Conservation (phyloP, 2,329 filamentous ascomycete genomes). For the Colletotrichum kahawae region DNA sequence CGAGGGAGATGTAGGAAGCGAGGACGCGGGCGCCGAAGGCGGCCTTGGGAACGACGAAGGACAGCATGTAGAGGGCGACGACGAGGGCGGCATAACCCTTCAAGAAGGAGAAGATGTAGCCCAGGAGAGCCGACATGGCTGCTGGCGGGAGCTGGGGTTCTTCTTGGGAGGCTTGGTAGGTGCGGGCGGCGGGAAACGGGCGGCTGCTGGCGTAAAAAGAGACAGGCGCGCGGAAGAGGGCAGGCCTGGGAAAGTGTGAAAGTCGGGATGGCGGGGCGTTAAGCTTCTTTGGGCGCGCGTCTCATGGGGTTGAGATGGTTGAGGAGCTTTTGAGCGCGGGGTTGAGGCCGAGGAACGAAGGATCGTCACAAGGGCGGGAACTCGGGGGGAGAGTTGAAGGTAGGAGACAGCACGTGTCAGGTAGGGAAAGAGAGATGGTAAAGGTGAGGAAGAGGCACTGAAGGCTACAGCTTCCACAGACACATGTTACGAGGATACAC, state of each 20-base stretch:
- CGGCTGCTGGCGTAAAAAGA: constrained; percentile 5
- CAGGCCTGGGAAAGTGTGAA: background rate
- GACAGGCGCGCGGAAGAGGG: constrained; percentile 12
- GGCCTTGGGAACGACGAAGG: constrained; percentile 60
- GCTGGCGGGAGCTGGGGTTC: background rate
- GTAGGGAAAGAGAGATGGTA: background rate
- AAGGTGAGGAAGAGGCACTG: background rate
- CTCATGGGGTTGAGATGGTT: constrained; percentile 4
- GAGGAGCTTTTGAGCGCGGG: constrained; percentile 16
- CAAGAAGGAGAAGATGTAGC: constrained; percentile 51
- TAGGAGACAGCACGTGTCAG: background rate
- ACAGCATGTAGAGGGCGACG: constrained; percentile 66
- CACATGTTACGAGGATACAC: constrained; percentile 13
- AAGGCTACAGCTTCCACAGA: constrained; percentile 9
- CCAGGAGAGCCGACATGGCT: constrained; percentile 41
- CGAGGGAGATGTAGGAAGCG: constrained; percentile 67
- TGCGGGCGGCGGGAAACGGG: background rate
- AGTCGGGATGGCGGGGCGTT: constrained; percentile 13
- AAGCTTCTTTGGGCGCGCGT: constrained; percentile 16
- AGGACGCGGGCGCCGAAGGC: constrained; percentile 74
- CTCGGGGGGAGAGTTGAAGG: background rate
- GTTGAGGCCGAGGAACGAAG: background rate
- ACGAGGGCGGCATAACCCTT: constrained; percentile 57
- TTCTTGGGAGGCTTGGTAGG: background rate
- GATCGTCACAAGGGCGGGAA: constrained; percentile 19